Evolutionary conservation across 2,329 filamentous ascomycete genomes (phyloP).

Genomic region (Corynespora cassiicola): DNA sequence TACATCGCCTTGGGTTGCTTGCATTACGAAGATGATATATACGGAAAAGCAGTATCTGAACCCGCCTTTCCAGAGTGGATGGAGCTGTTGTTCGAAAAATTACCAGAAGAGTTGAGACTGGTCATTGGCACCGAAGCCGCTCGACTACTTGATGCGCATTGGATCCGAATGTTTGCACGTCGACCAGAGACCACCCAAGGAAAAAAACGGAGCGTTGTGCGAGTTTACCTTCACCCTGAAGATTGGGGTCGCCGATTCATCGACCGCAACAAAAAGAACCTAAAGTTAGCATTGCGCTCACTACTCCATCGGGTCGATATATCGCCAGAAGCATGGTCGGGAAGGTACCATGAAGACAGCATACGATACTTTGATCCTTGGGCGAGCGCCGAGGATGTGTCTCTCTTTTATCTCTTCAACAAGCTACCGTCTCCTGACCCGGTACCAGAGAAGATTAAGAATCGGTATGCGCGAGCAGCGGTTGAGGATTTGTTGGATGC

Average conservation of each 20-base stretch:
- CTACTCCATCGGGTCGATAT: slow-evolving; percentile 65
- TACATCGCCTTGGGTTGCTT: slow-evolving; percentile 46
- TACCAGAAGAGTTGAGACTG: slow-evolving; percentile 27
- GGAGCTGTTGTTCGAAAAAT: slow-evolving; percentile 24
- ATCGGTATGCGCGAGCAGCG: slow-evolving; percentile 59
- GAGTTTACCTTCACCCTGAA: slow-evolving; percentile 70
- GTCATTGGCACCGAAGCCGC: slow-evolving; percentile 30
- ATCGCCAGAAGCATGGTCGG: slow-evolving; percentile 63
- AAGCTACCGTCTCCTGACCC: slow-evolving; percentile 72
- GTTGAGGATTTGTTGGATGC: slow-evolving; percentile 62
- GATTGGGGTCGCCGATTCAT: slow-evolving; percentile 65
- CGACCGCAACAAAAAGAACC: slow-evolving; percentile 53
- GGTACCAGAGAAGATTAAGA: slow-evolving; percentile 54
- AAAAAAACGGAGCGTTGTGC: slow-evolving; percentile 44
- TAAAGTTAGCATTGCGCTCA: slow-evolving; percentile 55
- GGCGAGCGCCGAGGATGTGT: slow-evolving; percentile 53
- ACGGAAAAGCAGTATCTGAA: not conserved
- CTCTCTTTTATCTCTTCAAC: slow-evolving; percentile 76
- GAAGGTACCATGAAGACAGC: slow-evolving; percentile 34
- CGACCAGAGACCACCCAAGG: not conserved
- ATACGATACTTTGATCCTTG: slow-evolving; percentile 46
- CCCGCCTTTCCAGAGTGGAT: slow-evolving; percentile 23
- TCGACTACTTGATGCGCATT: slow-evolving; percentile 39
- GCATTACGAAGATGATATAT: slow-evolving; percentile 19
- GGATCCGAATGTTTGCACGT: slow-evolving; percentile 40